Percentiles rank a stretch among this genome's conserved stretches.
Conservation (phyloP, 768 basidiomycete species). For the Serendipita vermifera region DNA sequence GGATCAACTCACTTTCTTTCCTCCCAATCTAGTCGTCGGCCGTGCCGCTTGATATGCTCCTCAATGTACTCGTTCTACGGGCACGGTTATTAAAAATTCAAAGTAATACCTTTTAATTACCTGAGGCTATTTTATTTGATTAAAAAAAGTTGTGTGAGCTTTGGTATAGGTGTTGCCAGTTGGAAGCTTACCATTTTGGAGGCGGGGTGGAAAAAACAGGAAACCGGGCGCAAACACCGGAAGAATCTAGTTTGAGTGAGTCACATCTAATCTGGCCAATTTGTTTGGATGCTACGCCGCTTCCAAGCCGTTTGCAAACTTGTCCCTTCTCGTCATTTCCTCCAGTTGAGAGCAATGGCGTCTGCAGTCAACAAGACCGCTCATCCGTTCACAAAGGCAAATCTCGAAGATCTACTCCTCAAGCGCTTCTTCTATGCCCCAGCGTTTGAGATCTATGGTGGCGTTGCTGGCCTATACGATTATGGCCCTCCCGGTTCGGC, state of each 20-base stretch:
- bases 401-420: conserved; percentile 74
- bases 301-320: not conserved
- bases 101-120: too few species aligned
- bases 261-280: not conserved
- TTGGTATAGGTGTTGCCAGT: not conserved
- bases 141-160: not conserved
- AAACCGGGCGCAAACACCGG: not conserved
- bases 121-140: conserved; percentile 7
- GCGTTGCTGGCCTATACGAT: conserved; percentile 95
- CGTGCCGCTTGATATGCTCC: conserved; percentile 95
- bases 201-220: not conserved
- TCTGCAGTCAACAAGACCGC: conserved; percentile 60
- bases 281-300: conserved; percentile 3
- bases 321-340: not conserved
- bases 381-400: conserved; percentile 75
- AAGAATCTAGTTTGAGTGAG: not conserved
- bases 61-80: conserved; percentile 96
- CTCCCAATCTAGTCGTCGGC: conserved; percentile 87
- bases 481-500: conserved; percentile 95
- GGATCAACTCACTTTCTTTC: conserved; percentile 66
- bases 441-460: conserved; percentile 97
- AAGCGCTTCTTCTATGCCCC: conserved; percentile 96
- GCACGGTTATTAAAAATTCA: not conserved
- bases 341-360: conserved; percentile 12
- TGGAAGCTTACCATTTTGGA: not conserved